Evolutionary conservation across 2,329 filamentous ascomycete species (phyloP), one percentile per base, ranked within the genome.

Genomic region (Dactylellina haptotyla): DNA sequence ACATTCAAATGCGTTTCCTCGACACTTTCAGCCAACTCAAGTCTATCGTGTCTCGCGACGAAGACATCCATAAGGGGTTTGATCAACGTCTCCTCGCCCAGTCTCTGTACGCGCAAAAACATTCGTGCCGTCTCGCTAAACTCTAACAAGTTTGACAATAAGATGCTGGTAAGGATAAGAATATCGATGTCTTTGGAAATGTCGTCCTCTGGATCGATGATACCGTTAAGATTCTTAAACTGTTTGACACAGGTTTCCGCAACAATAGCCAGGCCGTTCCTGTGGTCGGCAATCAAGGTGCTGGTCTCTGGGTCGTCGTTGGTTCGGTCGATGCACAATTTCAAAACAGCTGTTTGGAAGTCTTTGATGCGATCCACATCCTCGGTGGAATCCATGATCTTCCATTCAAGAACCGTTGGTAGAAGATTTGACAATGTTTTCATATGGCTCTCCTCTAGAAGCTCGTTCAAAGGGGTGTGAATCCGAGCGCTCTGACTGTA

Each of bases 1-100:
- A 90, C 87, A 77, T 88, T 87, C 23, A 83, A 83, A 64, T 85
- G 84, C 18, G 85, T 84, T 77, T 87, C 85, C 76, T 85, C 80
- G 30, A 81, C 77, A 0, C 81, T 82, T 69, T 80, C 80, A 25
- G 81, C 81, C 28, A 73, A 43, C 26, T 59, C 69, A 12, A 73
- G 69, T 28, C 61, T 50, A 16, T 66, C 54, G 41, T 73, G 69
- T 50, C 69, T 37, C 9, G 54, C 57, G 32, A 23, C 37, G 28
- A 56, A 67, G 14, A 58, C 28, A 20, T 66, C 61, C 69, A 73
- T 73, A 9, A 73, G 39, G 14, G 37, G 32, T 30, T 51, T 51
- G 23, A 73, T 66, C 9, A 73, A 46, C 6, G 59, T 25, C 5
- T 14, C 30, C 14, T 56, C 28, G 10, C 39, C 54, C 1, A 61